Conservation (phyloP, 2,329 filamentous ascomycete species). For the Magnaporthales sp. region DNA sequence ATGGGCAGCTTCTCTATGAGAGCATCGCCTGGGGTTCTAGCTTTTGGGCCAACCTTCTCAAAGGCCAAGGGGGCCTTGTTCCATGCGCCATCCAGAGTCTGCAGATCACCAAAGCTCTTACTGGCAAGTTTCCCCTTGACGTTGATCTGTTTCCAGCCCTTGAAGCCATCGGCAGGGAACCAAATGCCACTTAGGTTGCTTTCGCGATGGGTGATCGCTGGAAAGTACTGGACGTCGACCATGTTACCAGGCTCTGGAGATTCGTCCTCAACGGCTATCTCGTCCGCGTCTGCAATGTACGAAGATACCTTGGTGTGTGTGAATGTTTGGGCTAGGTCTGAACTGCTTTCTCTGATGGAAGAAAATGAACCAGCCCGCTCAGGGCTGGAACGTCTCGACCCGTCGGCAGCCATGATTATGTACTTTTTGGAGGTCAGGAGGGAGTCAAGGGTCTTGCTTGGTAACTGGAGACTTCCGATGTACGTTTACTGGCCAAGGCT, state of each 20-base stretch:
- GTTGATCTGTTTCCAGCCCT: conserved; percentile 54
- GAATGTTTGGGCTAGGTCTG: conserved; percentile 52
- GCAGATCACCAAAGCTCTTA: conserved; percentile 52
- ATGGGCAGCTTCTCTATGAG: conserved; percentile 59
- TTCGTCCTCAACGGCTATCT: conserved; percentile 43
- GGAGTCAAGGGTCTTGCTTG: not conserved
- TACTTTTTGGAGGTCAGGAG: conserved; percentile 10
- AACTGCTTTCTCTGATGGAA: conserved; percentile 52
- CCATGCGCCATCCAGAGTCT: conserved; percentile 46
- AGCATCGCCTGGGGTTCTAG: conserved; percentile 33
- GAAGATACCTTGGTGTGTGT: conserved; percentile 55
- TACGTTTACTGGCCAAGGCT: not conserved
- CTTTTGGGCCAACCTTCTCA: conserved; percentile 7
- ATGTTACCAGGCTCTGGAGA: conserved; percentile 21
- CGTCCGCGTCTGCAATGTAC: conserved; percentile 36
- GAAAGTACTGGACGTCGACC: conserved; percentile 36
- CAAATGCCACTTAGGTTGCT: conserved; percentile 49
- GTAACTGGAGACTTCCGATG: conserved; percentile 1
- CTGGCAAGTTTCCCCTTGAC: conserved; percentile 50
- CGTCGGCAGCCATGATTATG: conserved; percentile 17
- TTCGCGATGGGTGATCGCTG: conserved; percentile 45
- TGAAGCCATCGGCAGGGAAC: conserved; percentile 48
- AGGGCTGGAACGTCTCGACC: conserved; percentile 15
- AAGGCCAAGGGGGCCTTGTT: conserved; percentile 16
- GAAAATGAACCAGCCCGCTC: conserved; percentile 44